These are phyloP conservation scores for Exophiala calicioides DNA, from an alignment of 2,329 filamentous ascomycete genomes.

Conservation along the genomic window DNA sequence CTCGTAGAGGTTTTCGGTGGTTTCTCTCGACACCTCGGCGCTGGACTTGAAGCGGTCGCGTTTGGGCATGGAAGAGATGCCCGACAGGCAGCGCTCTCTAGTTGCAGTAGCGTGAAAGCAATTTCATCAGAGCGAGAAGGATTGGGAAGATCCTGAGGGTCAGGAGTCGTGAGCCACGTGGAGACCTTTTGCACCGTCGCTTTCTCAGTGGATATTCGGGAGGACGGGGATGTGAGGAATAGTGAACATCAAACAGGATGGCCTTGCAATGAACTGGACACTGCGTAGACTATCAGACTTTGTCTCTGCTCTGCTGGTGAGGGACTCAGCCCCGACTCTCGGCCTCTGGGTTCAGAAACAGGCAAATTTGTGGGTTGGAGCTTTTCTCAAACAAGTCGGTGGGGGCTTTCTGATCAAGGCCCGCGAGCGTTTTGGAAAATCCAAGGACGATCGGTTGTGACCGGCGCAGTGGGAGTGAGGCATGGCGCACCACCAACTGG, in stretches of 20 bases:
- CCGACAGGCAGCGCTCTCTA: constrained; percentile 21
- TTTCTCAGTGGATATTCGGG: constrained; percentile 14
- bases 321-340: no score
- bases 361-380: constrained; percentile 1
- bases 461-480: constrained; percentile 22
- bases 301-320: no score
- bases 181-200: constrained; percentile 15
- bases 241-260: constrained; percentile 15
- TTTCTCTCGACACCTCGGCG: constrained; percentile 24
- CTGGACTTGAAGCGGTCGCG: constrained; percentile 24
- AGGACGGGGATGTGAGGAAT: constrained; percentile 13
- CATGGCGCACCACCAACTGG: constrained; percentile 20
- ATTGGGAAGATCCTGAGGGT: constrained; percentile 13
- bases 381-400: constrained; percentile 12
- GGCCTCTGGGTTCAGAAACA: no score
- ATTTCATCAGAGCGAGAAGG: constrained; percentile 21
- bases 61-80: constrained; percentile 31
- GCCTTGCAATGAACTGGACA: constrained; percentile 12
- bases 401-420: constrained; percentile 10
- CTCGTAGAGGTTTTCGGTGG: constrained; percentile 32
- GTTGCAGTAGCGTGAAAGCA: constrained; percentile 24
- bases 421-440: constrained; percentile 16
- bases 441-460: constrained; percentile 21
- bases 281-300: neutral
- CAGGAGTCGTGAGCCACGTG: constrained; percentile 24